phyloP scores from a whole-genome alignment of 1,284 basidiomycete genomes.

The Rhodofomes roseus region DNA sequence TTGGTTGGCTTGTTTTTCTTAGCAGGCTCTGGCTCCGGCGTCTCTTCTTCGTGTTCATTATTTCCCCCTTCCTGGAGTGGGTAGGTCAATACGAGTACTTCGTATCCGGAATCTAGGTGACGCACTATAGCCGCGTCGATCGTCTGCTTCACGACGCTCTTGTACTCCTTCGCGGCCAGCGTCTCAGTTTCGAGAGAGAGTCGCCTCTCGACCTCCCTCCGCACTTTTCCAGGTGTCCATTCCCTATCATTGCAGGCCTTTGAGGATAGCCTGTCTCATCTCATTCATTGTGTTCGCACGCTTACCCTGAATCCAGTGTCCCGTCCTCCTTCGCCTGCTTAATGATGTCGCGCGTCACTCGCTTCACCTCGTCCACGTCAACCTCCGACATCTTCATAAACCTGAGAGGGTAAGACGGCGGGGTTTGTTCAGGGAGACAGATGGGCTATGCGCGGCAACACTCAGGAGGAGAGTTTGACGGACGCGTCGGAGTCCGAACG shows the following conservation, averaged over 20 bases:
- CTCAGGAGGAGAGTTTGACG: background rate
- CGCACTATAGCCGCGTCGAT: constrained; percentile 39
- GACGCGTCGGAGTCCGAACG: background rate
- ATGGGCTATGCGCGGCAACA: background rate
- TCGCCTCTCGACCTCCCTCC: constrained; percentile 38
- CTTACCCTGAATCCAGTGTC: background rate
- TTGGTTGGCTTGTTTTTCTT: constrained; percentile 16
- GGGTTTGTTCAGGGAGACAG: background rate
- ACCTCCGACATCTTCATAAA: background rate
- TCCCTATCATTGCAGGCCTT: constrained; percentile 26
- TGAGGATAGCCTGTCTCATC: background rate
- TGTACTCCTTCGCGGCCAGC: constrained; percentile 39
- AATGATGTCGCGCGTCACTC: background rate
- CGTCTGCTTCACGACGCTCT: constrained; percentile 37
- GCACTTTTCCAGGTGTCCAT: constrained; percentile 45
- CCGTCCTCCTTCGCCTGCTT: background rate
- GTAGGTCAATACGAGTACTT: too few species aligned
- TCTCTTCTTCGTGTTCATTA: constrained; percentile 10
- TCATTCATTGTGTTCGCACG: background rate
- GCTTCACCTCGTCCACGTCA: constrained; percentile 3
- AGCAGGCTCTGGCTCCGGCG: constrained; percentile 1
- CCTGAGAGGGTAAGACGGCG: background rate
- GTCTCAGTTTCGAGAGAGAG: constrained; percentile 37
- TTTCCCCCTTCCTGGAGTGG: background rate
- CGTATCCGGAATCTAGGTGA: too few species aligned